These are phyloP conservation scores for Anthostomella pinea DNA, from an alignment of 2,329 filamentous ascomycete genomes.

Conservation along the genomic window DNA sequence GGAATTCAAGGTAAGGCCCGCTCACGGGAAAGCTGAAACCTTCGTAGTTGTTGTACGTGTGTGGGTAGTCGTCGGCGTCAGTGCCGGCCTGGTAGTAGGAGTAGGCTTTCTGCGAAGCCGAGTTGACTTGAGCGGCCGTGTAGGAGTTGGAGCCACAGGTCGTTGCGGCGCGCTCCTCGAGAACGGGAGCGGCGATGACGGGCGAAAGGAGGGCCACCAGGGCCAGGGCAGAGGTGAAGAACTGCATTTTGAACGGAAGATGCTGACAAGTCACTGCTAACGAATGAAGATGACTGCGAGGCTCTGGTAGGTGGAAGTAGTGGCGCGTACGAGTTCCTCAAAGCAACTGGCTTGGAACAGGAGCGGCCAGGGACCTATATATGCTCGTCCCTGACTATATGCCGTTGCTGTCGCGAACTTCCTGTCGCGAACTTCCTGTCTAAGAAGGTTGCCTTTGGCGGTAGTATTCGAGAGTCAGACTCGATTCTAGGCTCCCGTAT, in stretches of 20 bases:
- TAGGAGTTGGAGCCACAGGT: slow-evolving; percentile 56
- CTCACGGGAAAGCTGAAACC: slow-evolving; percentile 56
- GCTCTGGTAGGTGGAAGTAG: too few species aligned
- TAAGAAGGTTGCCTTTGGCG: too few species aligned
- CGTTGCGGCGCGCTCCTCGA: slow-evolving; percentile 42
- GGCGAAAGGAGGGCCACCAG: slow-evolving; percentile 24
- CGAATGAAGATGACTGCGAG: slow-evolving; percentile 2
- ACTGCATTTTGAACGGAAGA: slow-evolving; percentile 17
- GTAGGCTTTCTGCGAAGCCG: slow-evolving; percentile 51
- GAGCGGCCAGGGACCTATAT: too few species aligned
- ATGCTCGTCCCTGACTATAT: too few species aligned
- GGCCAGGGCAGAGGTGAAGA: slow-evolving; percentile 19
- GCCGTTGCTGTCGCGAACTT: too few species aligned
- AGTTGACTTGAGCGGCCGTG: slow-evolving; percentile 44
- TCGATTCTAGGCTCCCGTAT: too few species aligned
- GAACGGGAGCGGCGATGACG: slow-evolving; percentile 21
- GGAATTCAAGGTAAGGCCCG: slow-evolving; percentile 64
- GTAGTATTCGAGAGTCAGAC: slow-evolving; percentile 2
- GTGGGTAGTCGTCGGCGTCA: slow-evolving; percentile 57
- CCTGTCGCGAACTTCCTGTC: too few species aligned
- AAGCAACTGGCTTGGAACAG: too few species aligned
- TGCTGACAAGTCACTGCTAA: background rate
- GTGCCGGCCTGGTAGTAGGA: slow-evolving; percentile 42
- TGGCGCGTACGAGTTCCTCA: too few species aligned
- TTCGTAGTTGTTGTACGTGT: slow-evolving; percentile 60